Evolutionary conservation across 305 asterid genomes (phyloP).

Genomic region (Caryopteris hybrid): DNA sequence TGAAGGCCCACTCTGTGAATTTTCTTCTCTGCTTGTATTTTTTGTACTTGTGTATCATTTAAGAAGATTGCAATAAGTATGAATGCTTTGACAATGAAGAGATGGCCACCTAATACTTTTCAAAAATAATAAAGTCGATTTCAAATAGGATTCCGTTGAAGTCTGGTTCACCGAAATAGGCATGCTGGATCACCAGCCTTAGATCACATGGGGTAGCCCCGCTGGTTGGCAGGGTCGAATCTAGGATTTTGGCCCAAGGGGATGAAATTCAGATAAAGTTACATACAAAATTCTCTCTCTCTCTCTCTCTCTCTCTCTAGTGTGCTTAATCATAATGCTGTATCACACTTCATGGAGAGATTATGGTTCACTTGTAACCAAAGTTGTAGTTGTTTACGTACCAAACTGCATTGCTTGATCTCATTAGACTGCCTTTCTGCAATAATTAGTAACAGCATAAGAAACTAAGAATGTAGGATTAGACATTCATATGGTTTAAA

Average conservation of each 20-base stretch:
- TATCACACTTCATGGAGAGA: too few relatives aligned
- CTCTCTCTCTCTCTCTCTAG: background rate
- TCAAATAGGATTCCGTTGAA: constrained; percentile 13
- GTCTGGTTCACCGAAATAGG: constrained; percentile 7
- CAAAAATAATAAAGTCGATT: constrained; percentile 18
- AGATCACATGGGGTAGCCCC: too few relatives aligned
- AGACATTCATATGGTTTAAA: too few relatives aligned
- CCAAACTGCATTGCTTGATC: too few relatives aligned
- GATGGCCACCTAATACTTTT: constrained; percentile 32
- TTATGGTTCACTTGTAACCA: background rate
- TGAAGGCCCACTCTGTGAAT: constrained; percentile 18
- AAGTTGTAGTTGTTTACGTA: background rate
- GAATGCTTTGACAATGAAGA: constrained; percentile 40
- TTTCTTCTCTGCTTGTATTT: constrained; percentile 1
- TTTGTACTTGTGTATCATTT: background rate
- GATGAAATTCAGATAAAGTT: too few relatives aligned
- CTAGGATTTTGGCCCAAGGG: too few relatives aligned
- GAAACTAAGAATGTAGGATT: too few relatives aligned
- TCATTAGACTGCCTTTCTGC: too few relatives aligned
- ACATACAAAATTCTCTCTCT: too few relatives aligned
- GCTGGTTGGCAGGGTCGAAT: too few relatives aligned
- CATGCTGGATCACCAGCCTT: too few relatives aligned
- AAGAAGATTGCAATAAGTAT: constrained; percentile 26
- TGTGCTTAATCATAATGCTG: background rate
- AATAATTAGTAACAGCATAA: too few relatives aligned